Evolutionary conservation across 805 yeast species (phyloP), one percentile per base, ranked within the genome.

Genomic region (Saccharomycopsis vini): DNA sequence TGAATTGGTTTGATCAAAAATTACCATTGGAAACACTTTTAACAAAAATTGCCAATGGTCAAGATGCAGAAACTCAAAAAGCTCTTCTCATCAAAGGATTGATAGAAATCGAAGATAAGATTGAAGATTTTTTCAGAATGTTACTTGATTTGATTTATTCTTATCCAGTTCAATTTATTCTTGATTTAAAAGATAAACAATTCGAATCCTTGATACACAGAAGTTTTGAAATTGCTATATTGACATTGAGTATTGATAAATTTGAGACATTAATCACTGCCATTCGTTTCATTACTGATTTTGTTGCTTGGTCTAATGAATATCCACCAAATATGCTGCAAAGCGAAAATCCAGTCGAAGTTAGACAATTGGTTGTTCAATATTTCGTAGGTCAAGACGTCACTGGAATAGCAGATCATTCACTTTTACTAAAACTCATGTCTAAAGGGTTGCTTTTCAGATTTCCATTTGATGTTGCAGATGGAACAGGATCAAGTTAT

Each of bases 91-190:
- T 28, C 9, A 42, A 35, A 18, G 37, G 29, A 28, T 40, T 48
- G 35, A 40, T 79, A 3, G 12, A 31, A 5, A 34, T 45, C 29
- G 51, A 85, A 3, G 95, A 87, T 59, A 69, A 84, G 24, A 68
- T 88, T 38, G 95, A 90, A 62, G 95, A 89, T 64, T 89, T 80
- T 58, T 85, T 80, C 70, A 68, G 89, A 50, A 79, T 86, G 82
- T 69, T 81, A 63, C 68, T 73, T 50, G 95, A 87, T 57, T 66
- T 86, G 41, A 62, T 88, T 42, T 81, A 82, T 81, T 85, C 75
- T 56, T 83, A 72, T 58, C 72, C 77, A 3, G 53, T 56, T 21
- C 57, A 61, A 31, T 55, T 62, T 37, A 56, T 64, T 15, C 26
- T 51, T 12, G 54, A 62, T 2, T 56, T 59, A 4, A 73, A 69